Conservation (phyloP, 208 protist genomes). For the Porcisia deanei region DNA sequence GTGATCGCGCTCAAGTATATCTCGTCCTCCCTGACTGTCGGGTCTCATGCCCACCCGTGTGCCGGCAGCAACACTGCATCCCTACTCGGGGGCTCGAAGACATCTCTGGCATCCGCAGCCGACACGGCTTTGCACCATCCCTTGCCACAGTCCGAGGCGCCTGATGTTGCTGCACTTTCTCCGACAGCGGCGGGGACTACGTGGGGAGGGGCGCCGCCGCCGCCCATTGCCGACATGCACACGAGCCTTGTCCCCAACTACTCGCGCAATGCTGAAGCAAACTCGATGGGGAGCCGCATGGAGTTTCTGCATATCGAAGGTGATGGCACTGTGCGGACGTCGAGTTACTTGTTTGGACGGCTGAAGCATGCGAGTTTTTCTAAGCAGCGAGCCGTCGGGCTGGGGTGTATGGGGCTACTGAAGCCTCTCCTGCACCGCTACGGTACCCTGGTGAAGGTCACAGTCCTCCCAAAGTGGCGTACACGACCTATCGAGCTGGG, state of each 20-base stretch:
- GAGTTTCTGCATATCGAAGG: conserved; percentile 73
- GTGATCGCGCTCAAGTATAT: conserved; percentile 49
- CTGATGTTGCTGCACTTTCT: conserved; percentile 10
- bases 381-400: conserved; percentile 50
- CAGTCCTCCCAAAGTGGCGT: conserved; percentile 62
- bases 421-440: conserved; percentile 57
- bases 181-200: conserved; percentile 6
- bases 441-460: conserved; percentile 40
- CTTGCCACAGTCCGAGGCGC: not conserved
- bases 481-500: conserved; percentile 65
- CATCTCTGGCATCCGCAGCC: not conserved
- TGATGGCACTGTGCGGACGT: conserved; percentile 72
- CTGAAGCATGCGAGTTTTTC: conserved; percentile 67
- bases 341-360: conserved; percentile 62
- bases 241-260: conserved; percentile 57
- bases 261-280: conserved; percentile 33
- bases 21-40: not conserved
- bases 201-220: conserved; percentile 23
- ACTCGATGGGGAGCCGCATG: conserved; percentile 53
- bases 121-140: not conserved
- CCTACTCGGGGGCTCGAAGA: not conserved
- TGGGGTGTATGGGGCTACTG: conserved; percentile 44
- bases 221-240: conserved; percentile 30
- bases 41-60: conserved; percentile 4
- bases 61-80: conserved; percentile 12